Percentiles rank a stretch among this genome's conserved stretches.
phyloP scores from a whole-genome alignment of 2,329 filamentous ascomycete genomes.

The Rhexocercosporidium sp. region DNA sequence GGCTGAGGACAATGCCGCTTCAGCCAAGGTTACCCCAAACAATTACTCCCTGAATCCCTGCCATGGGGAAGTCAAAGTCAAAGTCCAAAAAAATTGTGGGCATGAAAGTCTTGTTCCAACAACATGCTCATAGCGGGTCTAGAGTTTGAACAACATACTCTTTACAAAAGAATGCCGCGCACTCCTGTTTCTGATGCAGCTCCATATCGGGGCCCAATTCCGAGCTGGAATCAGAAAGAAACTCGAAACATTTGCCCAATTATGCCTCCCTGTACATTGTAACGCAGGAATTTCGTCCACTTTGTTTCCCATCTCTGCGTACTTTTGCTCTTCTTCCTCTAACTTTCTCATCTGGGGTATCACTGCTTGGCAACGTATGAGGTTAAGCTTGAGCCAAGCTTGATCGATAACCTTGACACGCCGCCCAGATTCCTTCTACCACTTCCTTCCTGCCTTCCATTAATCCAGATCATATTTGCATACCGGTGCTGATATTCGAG shows the following conservation, averaged over 20 bases:
- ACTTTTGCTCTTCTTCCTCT: slow-evolving; percentile 24
- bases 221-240: not conserved
- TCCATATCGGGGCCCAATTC: too few species aligned
- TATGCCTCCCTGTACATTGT: not conserved
- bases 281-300: not conserved
- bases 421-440: not conserved
- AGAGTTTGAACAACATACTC: not conserved
- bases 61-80: not conserved
- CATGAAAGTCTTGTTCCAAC: slow-evolving; percentile 7
- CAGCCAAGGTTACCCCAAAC: slow-evolving; percentile 24
- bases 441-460: not conserved
- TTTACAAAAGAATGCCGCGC: not conserved
- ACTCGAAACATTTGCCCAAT: slow-evolving; percentile 1
- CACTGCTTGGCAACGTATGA: slow-evolving; percentile 10
- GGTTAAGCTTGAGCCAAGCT: slow-evolving; percentile 13
- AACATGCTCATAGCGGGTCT: slow-evolving; percentile 1
- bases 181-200: not conserved
- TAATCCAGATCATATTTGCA: not conserved
- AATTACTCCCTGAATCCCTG: slow-evolving; percentile 11
- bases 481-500: not conserved
- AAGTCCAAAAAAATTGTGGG: not conserved
- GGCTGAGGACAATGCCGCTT: slow-evolving; percentile 10
- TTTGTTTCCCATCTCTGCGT: slow-evolving; percentile 5
- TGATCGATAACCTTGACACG: slow-evolving; percentile 2
- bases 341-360: slow-evolving; percentile 2